These are phyloP conservation scores for Blastobotrys chiropterorum DNA, from an alignment of 805 yeast species.

Conservation along the genomic window DNA sequence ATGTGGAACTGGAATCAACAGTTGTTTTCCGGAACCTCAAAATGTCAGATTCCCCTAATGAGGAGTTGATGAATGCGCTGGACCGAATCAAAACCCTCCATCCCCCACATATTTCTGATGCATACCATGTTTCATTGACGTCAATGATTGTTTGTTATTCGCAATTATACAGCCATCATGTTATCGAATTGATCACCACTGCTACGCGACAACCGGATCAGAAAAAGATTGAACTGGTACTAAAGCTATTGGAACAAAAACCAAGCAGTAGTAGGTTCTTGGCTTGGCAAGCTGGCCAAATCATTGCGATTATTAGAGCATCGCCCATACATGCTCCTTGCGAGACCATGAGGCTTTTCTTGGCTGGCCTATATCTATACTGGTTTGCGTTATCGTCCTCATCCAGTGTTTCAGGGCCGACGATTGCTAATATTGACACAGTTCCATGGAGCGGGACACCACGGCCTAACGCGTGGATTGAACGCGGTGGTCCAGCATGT, in stretches of 20 bases:
- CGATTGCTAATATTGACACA: constrained; percentile 6
- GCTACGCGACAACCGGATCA: constrained; percentile 8
- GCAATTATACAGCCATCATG: constrained; percentile 10
- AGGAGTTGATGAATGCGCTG: constrained; percentile 12
- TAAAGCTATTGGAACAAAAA: constrained; percentile 9
- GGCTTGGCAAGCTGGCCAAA: constrained; percentile 23
- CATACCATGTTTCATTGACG: constrained; percentile 11
- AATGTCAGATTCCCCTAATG: constrained; percentile 13
- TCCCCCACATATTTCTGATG: constrained; percentile 7
- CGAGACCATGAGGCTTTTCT: constrained; percentile 19
- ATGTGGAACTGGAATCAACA: constrained; percentile 18
- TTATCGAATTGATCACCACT: constrained; percentile 8
- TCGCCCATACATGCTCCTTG: constrained; percentile 18
- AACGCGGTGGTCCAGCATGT: constrained; percentile 16
- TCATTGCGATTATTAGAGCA: constrained; percentile 14
- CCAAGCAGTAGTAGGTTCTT: constrained; percentile 14
- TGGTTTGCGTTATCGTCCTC: constrained; percentile 17
- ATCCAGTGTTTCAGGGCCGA: constrained; percentile 5
- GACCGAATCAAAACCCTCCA: constrained; percentile 12
- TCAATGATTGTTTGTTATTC: constrained; percentile 18
- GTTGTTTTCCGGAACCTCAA: constrained; percentile 11
- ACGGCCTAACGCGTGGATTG: constrained; percentile 14
- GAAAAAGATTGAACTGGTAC: constrained; percentile 2
- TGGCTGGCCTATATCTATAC: constrained; percentile 20
- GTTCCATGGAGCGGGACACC: constrained; percentile 8